Percentiles rank a stretch among this genome's conserved stretches.
Evolutionary conservation across 2,329 filamentous ascomycete genomes (phyloP).

Genomic region (Calonectria henricotiae): DNA sequence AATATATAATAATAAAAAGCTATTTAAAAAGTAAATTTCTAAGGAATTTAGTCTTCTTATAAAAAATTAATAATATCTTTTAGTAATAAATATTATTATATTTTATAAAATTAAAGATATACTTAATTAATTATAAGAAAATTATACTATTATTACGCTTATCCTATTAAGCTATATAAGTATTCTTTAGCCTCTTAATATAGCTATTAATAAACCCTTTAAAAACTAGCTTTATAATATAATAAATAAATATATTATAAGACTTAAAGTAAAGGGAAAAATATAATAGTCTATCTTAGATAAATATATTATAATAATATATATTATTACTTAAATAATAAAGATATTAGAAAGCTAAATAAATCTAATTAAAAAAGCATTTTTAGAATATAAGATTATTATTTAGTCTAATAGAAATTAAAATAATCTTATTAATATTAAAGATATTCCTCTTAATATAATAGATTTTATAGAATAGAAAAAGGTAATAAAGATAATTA

Average conservation of each 20-base stretch:
- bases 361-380: not conserved
- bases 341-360: not conserved
- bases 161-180: not conserved
- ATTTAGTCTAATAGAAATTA: not conserved
- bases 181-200: conserved; percentile 3
- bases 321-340: not conserved
- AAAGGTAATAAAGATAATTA: not conserved
- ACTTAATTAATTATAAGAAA: not conserved
- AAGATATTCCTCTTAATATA: not conserved
- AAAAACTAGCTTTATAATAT: conserved; percentile 2
- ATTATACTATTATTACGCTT: not conserved
- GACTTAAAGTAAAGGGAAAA: not conserved
- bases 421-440: not conserved
- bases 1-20: not conserved
- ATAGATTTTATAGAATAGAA: not conserved
- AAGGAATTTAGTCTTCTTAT: not conserved
- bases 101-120: not conserved
- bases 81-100: not conserved
- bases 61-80: not conserved
- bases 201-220: not conserved
- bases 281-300: not conserved
- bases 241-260: not conserved
- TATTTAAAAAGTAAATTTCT: not conserved
- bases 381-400: not conserved
- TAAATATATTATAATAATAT: not conserved